Conservation (phyloP, 148 eudicot genomes). For the Talinum fruticosum region DNA sequence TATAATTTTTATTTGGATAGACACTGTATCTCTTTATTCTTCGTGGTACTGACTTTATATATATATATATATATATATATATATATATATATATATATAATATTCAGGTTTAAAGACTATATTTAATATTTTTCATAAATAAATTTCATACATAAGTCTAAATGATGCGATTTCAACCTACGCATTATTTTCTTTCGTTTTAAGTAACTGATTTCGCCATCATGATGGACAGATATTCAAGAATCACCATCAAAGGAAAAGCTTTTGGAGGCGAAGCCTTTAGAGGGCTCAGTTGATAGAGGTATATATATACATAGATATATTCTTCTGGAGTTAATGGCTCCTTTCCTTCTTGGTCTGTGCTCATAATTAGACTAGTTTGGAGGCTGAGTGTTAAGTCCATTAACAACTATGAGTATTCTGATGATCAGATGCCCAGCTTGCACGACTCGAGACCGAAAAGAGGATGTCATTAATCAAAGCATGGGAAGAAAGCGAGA, state of each 20-base stretch:
- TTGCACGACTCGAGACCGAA: slow-evolving; percentile 66
- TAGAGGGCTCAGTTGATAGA: slow-evolving; percentile 54
- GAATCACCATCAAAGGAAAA: slow-evolving; percentile 45
- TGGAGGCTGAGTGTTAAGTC: background rate
- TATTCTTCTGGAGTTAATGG: background rate
- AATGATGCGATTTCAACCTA: too few species aligned
- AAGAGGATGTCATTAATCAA: slow-evolving; percentile 70
- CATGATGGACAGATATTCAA: slow-evolving; percentile 23
- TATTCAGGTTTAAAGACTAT: too few species aligned
- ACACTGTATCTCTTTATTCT: too few species aligned
- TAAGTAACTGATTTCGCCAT: background rate
- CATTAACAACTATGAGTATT: background rate
- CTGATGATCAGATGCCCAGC: slow-evolving; percentile 53
- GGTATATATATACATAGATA: slow-evolving; percentile 40
- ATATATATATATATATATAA: too few species aligned
- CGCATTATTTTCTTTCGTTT: too few species aligned
- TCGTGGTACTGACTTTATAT: too few species aligned
- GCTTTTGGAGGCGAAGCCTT: slow-evolving; percentile 27
- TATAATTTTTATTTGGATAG: too few species aligned
- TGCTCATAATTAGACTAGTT: background rate
- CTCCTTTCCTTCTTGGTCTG: background rate
- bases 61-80: too few species aligned
- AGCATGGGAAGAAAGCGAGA: slow-evolving; percentile 99
- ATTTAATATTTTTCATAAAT: too few species aligned
- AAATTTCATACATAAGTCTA: too few species aligned